Evolutionary conservation across 1,284 basidiomycete genomes (phyloP), one percentile per base, ranked within the genome.

Genomic region (Golubevia pallescens): DNA sequence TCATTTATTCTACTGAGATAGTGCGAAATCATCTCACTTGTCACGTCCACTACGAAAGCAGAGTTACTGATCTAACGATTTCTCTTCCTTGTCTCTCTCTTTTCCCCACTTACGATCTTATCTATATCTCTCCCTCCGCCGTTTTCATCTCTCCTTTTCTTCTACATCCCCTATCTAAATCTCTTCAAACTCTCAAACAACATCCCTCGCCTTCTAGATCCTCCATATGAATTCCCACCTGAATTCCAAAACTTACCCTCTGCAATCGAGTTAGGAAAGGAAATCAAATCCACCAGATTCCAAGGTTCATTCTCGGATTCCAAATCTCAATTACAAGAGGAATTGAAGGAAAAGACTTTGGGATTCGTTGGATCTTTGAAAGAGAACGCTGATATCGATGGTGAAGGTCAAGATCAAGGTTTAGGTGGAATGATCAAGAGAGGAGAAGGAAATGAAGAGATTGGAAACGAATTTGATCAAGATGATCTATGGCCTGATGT

Each of bases 381-480:
- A 57, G 32, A 23, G 53, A 23, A 54, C 53, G 53, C 19, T 23
- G 53, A 54, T 19, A 54, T 20, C 53, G 2, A 23, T 7, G 32
- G n/a, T 24, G 32, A 34, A 57, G 55, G n/a, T 24, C 13, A n/a
- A 24, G 55, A 57, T 34, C 13, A 57, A 57, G 55, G 53, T 20
- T 23, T 23, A 54, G 53, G 21, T 54, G 53, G 19, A 54, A 23
- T 23, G 53, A 23, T 19, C 53, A 54, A 23, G 53, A 54, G 53
- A 3, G 53, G 21, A 23, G 53, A 54, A 54, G 53, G 53, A 54
- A 54, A 23, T 20, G 21, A 23, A 54, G 21, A 23, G 21, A 54
- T 20, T 19, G 53, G 21, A 54, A 23, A 19, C 53, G 53, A 54
- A 54, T 19, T 20, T 23, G 53, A 54, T 20, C 19, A 54, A 54